phyloP scores from a whole-genome alignment of 495 filamentous ascomycete species.

The Neurospora terricola region DNA sequence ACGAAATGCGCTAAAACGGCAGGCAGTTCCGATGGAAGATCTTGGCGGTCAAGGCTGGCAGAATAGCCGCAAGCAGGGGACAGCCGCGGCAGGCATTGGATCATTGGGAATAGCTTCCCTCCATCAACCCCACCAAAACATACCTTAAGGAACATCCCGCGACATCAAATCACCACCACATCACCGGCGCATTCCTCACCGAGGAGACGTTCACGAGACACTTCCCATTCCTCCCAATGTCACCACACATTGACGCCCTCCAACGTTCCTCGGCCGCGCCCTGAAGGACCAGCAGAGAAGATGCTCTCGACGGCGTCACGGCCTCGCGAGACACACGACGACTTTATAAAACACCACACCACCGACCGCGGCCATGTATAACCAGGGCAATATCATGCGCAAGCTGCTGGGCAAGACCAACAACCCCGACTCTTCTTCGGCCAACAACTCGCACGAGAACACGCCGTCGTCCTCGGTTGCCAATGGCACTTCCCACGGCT shows the following conservation, averaged over 20 bases:
- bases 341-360: not conserved
- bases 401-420: slow-evolving; percentile 39
- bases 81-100: not conserved
- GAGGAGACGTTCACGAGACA: not conserved
- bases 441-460: slow-evolving; percentile 21
- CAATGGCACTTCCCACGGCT: slow-evolving; percentile 3
- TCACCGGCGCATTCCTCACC: not conserved
- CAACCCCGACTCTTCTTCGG: slow-evolving; percentile 16
- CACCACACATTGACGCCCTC: not conserved
- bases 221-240: not conserved
- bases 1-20: not conserved
- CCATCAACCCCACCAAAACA: not conserved
- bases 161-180: not conserved
- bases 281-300: not conserved
- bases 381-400: slow-evolving; percentile 42
- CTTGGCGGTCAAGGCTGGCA: not conserved
- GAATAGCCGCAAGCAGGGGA: not conserved
- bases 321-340: not conserved
- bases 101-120: not conserved
- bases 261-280: not conserved
- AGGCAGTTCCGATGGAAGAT: not conserved
- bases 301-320: not conserved
- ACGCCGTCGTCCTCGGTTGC: slow-evolving; percentile 2
- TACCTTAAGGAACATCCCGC: not conserved
- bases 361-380: slow-evolving; percentile 16